phyloP scores from a whole-genome alignment of 2,329 filamentous ascomycete species.

The Colletotrichum australisinense region DNA sequence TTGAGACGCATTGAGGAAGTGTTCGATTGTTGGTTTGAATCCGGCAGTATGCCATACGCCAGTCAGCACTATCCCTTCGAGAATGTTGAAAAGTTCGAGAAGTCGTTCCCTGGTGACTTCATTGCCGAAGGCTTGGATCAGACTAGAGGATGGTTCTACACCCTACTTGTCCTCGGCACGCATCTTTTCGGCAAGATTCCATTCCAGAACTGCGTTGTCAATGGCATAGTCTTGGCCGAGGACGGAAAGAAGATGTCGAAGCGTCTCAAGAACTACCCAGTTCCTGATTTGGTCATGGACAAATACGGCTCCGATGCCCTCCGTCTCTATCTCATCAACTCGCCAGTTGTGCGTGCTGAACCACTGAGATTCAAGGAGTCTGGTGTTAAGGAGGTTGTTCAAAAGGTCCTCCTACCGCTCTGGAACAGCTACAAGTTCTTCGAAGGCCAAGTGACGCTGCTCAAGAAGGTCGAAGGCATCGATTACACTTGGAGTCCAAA shows the following conservation, averaged over 20 bases:
- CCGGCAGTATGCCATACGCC: conserved; percentile 94
- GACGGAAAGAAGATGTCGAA: conserved; percentile 99
- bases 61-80: conserved; percentile 93
- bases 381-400: conserved; percentile 94
- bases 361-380: conserved; percentile 90
- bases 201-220: conserved; percentile 97
- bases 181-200: conserved; percentile 87
- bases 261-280: conserved; percentile 94
- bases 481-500: conserved; percentile 84
- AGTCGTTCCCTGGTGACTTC: conserved; percentile 90
- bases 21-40: conserved; percentile 98
- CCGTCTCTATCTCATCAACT: conserved; percentile 96
- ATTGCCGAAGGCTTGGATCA: conserved; percentile 95
- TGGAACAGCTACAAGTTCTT: conserved; percentile 99
- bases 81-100: conserved; percentile 83
- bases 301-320: conserved; percentile 93
- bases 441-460: conserved; percentile 83
- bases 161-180: conserved; percentile 86
- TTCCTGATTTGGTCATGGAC: conserved; percentile 84
- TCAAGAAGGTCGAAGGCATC: conserved; percentile 85
- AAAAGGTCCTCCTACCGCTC: conserved; percentile 87
- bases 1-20: conserved; percentile 86
- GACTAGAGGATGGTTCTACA: conserved; percentile 98
- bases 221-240: conserved; percentile 92
- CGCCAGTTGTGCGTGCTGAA: conserved; percentile 91